Conservation (phyloP, 768 basidiomycete species). For the Mycena vulgaris region DNA sequence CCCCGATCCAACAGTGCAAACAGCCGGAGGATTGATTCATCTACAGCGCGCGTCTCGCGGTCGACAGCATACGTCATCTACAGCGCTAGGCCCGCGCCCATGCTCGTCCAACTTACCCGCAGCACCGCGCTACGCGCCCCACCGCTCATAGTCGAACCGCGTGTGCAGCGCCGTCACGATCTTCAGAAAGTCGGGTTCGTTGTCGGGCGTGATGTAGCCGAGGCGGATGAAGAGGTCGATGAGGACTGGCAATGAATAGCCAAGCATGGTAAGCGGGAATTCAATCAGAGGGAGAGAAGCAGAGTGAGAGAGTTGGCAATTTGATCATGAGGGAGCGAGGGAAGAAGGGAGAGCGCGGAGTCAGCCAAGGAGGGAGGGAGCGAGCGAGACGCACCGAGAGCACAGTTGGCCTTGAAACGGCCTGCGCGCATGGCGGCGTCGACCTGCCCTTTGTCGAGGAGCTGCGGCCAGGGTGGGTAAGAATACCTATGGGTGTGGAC, state of each 20-base stretch:
- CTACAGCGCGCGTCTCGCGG: no score
- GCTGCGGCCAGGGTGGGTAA: slow-evolving; percentile 54
- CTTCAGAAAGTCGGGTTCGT: slow-evolving; percentile 87
- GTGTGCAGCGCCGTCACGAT: slow-evolving; percentile 83
- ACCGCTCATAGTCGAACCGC: slow-evolving; percentile 73
- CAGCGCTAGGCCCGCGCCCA: no score
- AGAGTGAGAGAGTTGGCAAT: background rate
- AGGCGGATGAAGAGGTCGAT: slow-evolving; percentile 92
- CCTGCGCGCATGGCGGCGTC: slow-evolving; percentile 74
- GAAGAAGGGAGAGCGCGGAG: no score
- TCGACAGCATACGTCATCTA: no score
- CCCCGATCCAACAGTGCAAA: no score
- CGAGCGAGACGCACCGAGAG: slow-evolving; percentile 72
- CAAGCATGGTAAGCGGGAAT: background rate
- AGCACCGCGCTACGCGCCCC: no score
- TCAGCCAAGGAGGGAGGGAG: no score
- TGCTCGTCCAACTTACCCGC: no score
- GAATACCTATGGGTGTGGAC: background rate
- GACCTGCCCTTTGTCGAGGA: slow-evolving; percentile 76
- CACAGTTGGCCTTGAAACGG: slow-evolving; percentile 95
- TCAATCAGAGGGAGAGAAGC: no score
- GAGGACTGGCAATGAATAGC: slow-evolving; percentile 70
- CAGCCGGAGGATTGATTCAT: no score
- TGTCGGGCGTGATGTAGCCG: slow-evolving; percentile 89
- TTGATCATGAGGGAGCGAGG: no score